Evolutionary conservation across 2,329 filamentous ascomycete genomes (phyloP).

Genomic region (Claviceps sp.): DNA sequence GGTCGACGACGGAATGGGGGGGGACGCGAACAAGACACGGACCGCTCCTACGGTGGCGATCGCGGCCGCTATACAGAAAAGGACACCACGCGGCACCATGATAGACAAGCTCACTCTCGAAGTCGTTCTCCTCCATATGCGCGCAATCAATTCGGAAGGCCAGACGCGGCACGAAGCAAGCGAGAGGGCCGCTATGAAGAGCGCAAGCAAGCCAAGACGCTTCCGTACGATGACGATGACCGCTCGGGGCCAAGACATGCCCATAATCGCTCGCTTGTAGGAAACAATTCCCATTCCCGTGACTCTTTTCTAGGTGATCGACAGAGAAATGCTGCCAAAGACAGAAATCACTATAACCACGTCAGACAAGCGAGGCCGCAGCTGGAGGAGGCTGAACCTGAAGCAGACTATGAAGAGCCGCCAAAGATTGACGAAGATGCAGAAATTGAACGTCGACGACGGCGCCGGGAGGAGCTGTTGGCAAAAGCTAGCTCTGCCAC

Average conservation of each 20-base stretch:
- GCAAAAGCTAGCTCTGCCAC: conserved; percentile 67
- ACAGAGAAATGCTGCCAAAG: conserved; percentile 32
- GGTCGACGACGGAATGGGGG: conserved; percentile 18
- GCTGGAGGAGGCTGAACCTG: conserved; percentile 9
- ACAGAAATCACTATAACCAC: conserved; percentile 8
- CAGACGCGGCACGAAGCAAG: conserved; percentile 21
- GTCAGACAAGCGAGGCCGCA: conserved; percentile 14
- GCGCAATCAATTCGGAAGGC: conserved; percentile 23
- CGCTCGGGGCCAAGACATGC: conserved; percentile 27
- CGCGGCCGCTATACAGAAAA: conserved; percentile 24
- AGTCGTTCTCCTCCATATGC: conserved; percentile 39
- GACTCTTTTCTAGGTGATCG: conserved; percentile 53
- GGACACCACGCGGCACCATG: conserved; percentile 17
- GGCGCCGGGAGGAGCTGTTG: conserved; percentile 70
- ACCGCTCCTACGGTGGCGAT: conserved; percentile 10
- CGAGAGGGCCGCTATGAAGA: conserved; percentile 12
- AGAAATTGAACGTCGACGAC: conserved; percentile 73
- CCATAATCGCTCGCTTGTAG: conserved; percentile 48
- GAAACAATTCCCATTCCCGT: conserved; percentile 42
- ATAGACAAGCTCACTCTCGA: conserved; percentile 43
- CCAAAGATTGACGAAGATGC: conserved; percentile 66
- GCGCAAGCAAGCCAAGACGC: conserved; percentile 4
- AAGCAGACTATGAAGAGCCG: conserved; percentile 37
- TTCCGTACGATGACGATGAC: conserved; percentile 5
- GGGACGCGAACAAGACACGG: conserved; percentile 27